A percentile compares a stretch with the other conserved stretches of the same genome.
These are phyloP conservation scores for Sclerotinia glacialis DNA, from an alignment of 2,329 filamentous ascomycete species.

Conservation along the genomic window DNA sequence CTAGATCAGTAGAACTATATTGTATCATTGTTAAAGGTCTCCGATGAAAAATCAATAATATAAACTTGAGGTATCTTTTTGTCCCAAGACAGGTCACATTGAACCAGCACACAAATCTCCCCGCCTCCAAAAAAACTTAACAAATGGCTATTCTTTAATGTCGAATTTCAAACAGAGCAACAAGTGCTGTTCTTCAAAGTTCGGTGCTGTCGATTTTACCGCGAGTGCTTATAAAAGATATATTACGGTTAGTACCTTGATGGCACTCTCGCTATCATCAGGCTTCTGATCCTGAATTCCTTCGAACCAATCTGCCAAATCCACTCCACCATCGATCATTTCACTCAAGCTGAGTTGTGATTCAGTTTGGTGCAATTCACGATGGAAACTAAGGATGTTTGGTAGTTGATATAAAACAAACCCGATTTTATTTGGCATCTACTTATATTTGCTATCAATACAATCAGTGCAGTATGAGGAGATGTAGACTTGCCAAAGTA, in stretches of 20 bases:
- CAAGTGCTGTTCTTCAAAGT: neutral
- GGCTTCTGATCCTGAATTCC: neutral
- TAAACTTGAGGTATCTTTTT: no score
- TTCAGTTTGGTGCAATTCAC: neutral
- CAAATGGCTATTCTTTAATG: neutral
- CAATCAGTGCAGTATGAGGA: no score
- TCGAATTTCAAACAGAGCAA: neutral
- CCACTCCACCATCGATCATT: neutral
- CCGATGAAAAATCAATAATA: no score
- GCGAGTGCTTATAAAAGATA: neutral
- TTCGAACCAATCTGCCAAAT: neutral
- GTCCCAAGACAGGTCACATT: no score
- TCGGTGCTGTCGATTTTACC: neutral
- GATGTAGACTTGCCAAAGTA: no score
- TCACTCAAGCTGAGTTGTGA: neutral
- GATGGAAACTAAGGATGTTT: neutral
- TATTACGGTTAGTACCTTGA: neutral
- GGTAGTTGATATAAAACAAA: neutral
- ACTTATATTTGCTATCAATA: no score
- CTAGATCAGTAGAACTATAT: no score
- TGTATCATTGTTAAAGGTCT: neutral
- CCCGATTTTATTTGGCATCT: neutral
- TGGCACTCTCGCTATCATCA: neutral
- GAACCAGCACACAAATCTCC: neutral
- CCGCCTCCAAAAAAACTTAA: accelerated